A percentile compares a stretch with the other conserved stretches of the same genome.
These are phyloP conservation scores for Gryganskiella cystojenkinii DNA, from an alignment of 192 early-diverging fungal species.

Conservation along the genomic window DNA sequence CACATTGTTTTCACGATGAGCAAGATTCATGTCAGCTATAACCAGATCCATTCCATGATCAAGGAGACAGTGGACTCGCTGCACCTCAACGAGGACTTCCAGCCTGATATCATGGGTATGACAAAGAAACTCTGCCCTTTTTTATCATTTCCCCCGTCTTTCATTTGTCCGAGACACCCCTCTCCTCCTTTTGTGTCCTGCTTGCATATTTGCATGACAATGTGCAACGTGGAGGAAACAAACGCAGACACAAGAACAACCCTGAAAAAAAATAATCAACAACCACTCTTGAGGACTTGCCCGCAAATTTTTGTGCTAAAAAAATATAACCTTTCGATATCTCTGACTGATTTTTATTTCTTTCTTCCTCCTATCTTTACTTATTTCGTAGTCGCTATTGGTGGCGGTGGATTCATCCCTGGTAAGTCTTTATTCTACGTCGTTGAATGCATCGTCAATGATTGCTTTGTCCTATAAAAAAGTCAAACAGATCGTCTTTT, in stretches of 20 bases:
- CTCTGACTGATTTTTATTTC: neutral
- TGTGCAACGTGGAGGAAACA: no score
- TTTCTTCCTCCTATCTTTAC: neutral
- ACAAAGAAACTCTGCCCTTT: neutral
- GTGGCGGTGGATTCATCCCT: slow-evolving; percentile 83
- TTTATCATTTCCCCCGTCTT: neutral
- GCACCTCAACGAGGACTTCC: slow-evolving; percentile 69
- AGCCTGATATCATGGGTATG: slow-evolving; percentile 72
- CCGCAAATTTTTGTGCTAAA: neutral
- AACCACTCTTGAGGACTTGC: no score
- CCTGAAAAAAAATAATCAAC: no score
- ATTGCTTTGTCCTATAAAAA: neutral
- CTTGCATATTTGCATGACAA: no score
- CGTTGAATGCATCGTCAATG: neutral
- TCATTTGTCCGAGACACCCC: neutral
- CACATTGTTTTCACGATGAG: slow-evolving; percentile 40
- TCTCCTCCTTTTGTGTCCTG: no score
- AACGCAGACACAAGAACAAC: no score
- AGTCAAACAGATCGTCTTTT: no score
- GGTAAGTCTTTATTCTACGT: no score
- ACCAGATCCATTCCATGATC: slow-evolving; percentile 57
- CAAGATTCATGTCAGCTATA: slow-evolving; percentile 71
- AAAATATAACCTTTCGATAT: neutral
- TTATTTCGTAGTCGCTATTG: slow-evolving; percentile 70
- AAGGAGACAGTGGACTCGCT: slow-evolving; percentile 67